Percentiles rank a stretch among this genome's conserved stretches.
Evolutionary conservation across 805 yeast species (phyloP).

Genomic region (Wickerhamomyces bovis): DNA sequence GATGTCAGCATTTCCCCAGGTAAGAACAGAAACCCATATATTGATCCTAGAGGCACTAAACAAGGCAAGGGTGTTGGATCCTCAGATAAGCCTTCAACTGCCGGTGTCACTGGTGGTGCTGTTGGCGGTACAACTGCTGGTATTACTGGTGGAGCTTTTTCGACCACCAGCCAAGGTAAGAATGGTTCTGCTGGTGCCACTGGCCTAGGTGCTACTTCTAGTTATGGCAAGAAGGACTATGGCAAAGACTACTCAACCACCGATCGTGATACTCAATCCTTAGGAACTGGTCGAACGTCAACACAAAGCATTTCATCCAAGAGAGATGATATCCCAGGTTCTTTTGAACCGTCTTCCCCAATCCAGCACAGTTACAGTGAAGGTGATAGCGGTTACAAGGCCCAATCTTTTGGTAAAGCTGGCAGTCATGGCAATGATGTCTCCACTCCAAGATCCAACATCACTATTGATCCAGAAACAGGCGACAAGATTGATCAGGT

Average conservation of each 20-base stretch:
- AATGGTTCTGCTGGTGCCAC: background rate
- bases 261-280: background rate
- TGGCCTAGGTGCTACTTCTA: conserved; percentile 1
- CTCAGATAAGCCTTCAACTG: background rate
- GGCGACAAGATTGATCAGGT: background rate
- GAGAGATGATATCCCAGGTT: conserved; percentile 1
- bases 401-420: background rate
- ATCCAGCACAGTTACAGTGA: background rate
- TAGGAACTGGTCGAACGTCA: background rate
- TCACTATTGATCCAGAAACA: background rate
- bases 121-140: background rate
- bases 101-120: conserved; percentile 1
- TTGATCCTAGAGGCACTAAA: conserved; percentile 4
- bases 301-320: conserved; percentile 8
- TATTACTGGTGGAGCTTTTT: background rate
- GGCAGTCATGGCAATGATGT: background rate
- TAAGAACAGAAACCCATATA: conserved; percentile 13
- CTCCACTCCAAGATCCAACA: background rate
- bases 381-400: background rate
- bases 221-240: background rate
- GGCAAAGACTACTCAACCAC: background rate
- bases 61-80: background rate
- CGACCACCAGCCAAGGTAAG: background rate
- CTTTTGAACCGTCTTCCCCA: background rate
- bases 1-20: background rate